Evolutionary conservation across 148 eudicot species (phyloP).

Genomic region (Bassia scoparia): DNA sequence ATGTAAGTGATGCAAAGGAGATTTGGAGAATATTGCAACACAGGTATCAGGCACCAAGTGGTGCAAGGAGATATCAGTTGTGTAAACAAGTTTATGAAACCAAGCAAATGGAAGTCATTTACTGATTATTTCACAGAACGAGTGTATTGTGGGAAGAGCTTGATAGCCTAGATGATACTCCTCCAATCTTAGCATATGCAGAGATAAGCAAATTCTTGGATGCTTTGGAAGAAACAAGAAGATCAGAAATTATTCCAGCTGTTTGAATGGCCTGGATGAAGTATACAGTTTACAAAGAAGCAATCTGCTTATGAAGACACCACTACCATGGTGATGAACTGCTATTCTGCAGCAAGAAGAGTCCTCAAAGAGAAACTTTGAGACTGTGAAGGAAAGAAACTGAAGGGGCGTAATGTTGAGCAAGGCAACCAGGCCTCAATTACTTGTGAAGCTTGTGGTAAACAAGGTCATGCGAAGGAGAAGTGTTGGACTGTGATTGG

Average conservation of each 20-base stretch:
- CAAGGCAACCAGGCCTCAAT: neutral
- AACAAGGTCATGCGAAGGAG: neutral
- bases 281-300: neutral
- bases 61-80: too few relatives aligned
- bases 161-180: neutral
- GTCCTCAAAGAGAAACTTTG: neutral
- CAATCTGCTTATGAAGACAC: neutral
- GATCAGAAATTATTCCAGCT: neutral
- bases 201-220: neutral
- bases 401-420: neutral
- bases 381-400: neutral
- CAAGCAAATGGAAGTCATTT: neutral
- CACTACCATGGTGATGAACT: neutral
- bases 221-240: neutral
- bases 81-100: neutral
- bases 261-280: neutral
- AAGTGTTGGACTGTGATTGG: neutral
- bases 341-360: neutral
- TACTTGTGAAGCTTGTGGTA: neutral
- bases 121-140: neutral
- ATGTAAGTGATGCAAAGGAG: neutral
- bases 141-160: too few relatives aligned
- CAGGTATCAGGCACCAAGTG: neutral
- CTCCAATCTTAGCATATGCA: neutral
- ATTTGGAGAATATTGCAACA: neutral